Base-by-base conservation (phyloP, 768 basidiomycete species). In the Leccinellum albellum region DNA sequence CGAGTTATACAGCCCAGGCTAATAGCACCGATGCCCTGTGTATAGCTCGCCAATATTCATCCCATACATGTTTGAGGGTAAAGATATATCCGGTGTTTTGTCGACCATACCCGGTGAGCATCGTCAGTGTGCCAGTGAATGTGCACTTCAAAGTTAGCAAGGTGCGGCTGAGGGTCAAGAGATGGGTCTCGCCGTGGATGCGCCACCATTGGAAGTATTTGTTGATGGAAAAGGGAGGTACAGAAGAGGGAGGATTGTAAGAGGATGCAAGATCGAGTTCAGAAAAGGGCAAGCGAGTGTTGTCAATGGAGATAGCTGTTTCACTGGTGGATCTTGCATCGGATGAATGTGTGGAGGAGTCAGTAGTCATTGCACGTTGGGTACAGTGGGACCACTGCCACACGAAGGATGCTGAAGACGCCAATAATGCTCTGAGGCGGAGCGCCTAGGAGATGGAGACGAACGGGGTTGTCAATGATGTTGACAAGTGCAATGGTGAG, bases 271-370 rank as follows among this genome's bases (percentile, higher is more conserved):
- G 33, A 15, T 35, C 33, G 15, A 35, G 40, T n/a, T 23, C 23
- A 10, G 49, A n/a, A 51, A 59, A 61, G 51, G 51, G 59, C 1
- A 60, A 61, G 42, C 50, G 76, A 17, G 69, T 68, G 28, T 73
- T 83, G 1, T 79, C 86, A n/a, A 98, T 94, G 20, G 97, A 97
- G 78, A 86, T 98, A 20, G 98, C 82, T 69, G 70, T 98, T 1
- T 96, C 97, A 5, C 78, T 93, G 50, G 86, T 96, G 20, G 97
- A 99, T 69, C 98, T 86, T 68, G 91, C 88, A 3, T 78, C 79
- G 60, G 73, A 76, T 23, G 56, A 17, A 46, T 67, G 66, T 37
- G 67, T 72, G 26, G 62, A 68, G 21, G 61, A 64, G 35, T 58
- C 70, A 0, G 31, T 60, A 2, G 62, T 33, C 5, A 32, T 20